Evolutionary conservation across 441 rosid genomes (phyloP).

Genomic region (Populus hybrid): DNA sequence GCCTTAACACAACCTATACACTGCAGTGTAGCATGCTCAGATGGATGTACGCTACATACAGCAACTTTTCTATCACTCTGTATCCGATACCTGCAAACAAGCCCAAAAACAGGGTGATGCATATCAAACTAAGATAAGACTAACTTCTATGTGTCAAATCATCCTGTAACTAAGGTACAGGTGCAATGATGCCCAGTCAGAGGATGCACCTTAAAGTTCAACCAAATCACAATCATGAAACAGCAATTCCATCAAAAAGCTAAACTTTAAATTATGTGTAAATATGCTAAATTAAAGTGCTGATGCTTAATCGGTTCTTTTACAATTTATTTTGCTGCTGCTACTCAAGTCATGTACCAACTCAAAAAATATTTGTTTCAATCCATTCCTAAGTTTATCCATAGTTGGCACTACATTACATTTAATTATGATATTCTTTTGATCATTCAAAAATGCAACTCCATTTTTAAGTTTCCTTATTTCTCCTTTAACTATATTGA

Average conservation of each 20-base stretch:
- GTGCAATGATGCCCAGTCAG: slow-evolving; percentile 6
- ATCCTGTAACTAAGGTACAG: slow-evolving; percentile 4
- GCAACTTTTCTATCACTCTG: slow-evolving; percentile 94
- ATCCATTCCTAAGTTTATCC: not conserved
- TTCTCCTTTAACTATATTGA: not conserved
- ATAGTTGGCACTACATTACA: not conserved
- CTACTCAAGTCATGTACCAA: not conserved
- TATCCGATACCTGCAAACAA: slow-evolving; percentile 76
- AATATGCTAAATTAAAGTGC: not conserved
- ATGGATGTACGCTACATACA: slow-evolving; percentile 88
- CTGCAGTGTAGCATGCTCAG: slow-evolving; percentile 92
- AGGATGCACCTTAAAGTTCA: slow-evolving; percentile 1
- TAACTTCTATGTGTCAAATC: not conserved
- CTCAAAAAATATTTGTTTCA: not conserved
- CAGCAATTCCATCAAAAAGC: not conserved
- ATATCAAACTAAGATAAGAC: not conserved
- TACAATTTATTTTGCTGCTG: not conserved
- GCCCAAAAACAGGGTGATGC: slow-evolving; percentile 5
- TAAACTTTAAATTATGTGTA: not conserved
- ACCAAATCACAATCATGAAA: not conserved
- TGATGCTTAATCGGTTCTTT: not conserved
- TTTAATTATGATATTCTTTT: not conserved
- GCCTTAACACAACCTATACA: slow-evolving; percentile 94
- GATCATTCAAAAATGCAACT: not conserved
- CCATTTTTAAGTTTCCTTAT: not conserved